A percentile compares a stretch with the other conserved stretches of the same genome.
phyloP scores from a whole-genome alignment of 1,284 basidiomycete genomes.

The Rhodotorula sp. region DNA sequence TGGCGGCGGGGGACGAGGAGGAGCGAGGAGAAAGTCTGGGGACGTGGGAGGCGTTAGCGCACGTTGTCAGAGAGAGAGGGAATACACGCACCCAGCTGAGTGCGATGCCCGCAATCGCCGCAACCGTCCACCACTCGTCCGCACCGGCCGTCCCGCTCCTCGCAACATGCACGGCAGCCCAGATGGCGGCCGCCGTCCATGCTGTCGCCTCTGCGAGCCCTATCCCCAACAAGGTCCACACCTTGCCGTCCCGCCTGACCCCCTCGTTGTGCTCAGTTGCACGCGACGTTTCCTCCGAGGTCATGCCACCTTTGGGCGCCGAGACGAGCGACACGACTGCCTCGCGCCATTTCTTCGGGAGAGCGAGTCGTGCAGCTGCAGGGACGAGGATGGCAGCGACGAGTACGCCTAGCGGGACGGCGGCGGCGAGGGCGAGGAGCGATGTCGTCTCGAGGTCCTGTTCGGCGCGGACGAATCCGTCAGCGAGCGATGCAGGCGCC shows the following conservation, averaged over 20 bases:
- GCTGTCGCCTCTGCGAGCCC: not conserved
- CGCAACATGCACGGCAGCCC: not conserved
- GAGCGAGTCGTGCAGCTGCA: not conserved
- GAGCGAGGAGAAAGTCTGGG: conserved; percentile 5
- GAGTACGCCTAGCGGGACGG: conserved; percentile 2
- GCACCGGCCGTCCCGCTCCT: not conserved
- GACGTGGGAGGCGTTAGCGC: not conserved
- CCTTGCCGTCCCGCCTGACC: not conserved
- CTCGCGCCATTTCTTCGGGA: not conserved
- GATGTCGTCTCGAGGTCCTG: conserved; percentile 3
- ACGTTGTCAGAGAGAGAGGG: not conserved
- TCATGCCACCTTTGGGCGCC: not conserved
- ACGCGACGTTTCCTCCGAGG: not conserved
- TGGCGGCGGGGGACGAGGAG: not conserved
- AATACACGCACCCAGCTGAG: conserved; percentile 13
- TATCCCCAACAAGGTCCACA: not conserved
- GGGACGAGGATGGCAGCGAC: not conserved
- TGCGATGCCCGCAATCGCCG: not conserved
- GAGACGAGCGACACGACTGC: not conserved
- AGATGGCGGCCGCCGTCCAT: not conserved
- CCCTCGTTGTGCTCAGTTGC: not conserved
- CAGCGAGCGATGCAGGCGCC: not conserved
- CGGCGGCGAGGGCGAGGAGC: not conserved
- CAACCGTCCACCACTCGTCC: not conserved
- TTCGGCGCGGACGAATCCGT: not conserved